phyloP scores from a whole-genome alignment of 345 rosid genomes.

The Orychophragmus violaceus region DNA sequence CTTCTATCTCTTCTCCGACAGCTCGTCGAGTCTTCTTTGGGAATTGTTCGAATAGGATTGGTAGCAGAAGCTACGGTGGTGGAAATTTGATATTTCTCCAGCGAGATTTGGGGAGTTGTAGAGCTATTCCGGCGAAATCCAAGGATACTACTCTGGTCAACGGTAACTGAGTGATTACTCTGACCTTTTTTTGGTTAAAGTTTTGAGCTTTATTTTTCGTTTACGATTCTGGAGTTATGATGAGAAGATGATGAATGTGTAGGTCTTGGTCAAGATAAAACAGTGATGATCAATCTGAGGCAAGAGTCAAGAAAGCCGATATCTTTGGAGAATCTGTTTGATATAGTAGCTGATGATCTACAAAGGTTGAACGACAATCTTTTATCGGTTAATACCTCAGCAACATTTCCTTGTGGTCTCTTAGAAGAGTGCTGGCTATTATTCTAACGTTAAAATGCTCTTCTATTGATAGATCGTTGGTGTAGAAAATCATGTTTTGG shows the following conservation, averaged over 20 bases:
- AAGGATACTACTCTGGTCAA: slow-evolving; percentile 40
- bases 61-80: slow-evolving; percentile 28
- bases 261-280: slow-evolving; percentile 48
- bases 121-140: slow-evolving; percentile 58
- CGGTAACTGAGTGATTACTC: too few relatives aligned
- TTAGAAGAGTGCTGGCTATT: too few relatives aligned
- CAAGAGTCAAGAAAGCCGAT: slow-evolving; percentile 42
- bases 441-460: too few relatives aligned
- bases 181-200: background rate
- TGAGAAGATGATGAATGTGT: slow-evolving; percentile 13
- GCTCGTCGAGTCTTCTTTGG: slow-evolving; percentile 37
- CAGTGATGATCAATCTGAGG: slow-evolving; percentile 46
- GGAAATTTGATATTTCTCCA: slow-evolving; percentile 46
- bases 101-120: slow-evolving; percentile 38
- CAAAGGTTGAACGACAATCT: slow-evolving; percentile 78
- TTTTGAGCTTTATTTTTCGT: slow-evolving; percentile 3
- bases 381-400: slow-evolving; percentile 71
- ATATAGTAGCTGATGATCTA: slow-evolving; percentile 81
- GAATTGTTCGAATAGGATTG: slow-evolving; percentile 28
- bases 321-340: slow-evolving; percentile 60
- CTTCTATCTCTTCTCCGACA: slow-evolving; percentile 37
- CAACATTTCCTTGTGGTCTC: too few relatives aligned
- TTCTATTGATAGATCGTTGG: slow-evolving; percentile 74
- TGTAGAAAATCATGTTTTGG: slow-evolving; percentile 87
- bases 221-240: too few relatives aligned